These are phyloP conservation scores for Raffaelea albimanens DNA, from an alignment of 2,329 filamentous ascomycete species.

Conservation along the genomic window DNA sequence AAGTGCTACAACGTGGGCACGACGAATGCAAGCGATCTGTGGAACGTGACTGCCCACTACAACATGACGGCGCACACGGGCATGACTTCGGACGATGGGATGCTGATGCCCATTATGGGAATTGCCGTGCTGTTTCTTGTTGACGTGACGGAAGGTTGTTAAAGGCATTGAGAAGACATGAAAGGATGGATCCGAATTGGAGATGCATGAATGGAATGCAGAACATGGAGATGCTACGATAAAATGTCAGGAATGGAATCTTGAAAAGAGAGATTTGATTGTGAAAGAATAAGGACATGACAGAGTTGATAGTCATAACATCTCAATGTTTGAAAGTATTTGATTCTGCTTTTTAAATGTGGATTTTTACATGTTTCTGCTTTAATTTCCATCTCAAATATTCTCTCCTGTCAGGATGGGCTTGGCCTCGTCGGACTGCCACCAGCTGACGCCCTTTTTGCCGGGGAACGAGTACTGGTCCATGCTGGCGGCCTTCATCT, in stretches of 20 bases:
- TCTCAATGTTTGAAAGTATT: too few relatives aligned
- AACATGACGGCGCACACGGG: constrained; percentile 12
- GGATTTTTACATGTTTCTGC: too few relatives aligned
- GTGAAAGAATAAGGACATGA: too few relatives aligned
- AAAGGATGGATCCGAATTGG: too few relatives aligned
- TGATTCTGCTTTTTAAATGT: too few relatives aligned
- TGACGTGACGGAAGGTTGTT: background rate
- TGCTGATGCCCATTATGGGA: constrained; percentile 13
- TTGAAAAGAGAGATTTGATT: too few relatives aligned
- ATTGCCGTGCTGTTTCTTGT: constrained; percentile 12
- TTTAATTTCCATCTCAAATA: too few relatives aligned
- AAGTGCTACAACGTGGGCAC: constrained; percentile 1
- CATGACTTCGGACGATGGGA: constrained; percentile 6
- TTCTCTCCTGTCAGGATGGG: constrained; percentile 57
- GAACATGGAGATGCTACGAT: too few relatives aligned
- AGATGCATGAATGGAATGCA: too few relatives aligned
- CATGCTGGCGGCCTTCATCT: constrained; percentile 90
- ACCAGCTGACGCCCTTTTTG: constrained; percentile 72
- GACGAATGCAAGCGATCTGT: constrained; percentile 11
- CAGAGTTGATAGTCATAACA: too few relatives aligned
- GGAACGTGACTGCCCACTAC: constrained; percentile 14
- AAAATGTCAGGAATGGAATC: too few relatives aligned
- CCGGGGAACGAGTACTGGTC: constrained; percentile 69
- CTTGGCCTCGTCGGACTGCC: constrained; percentile 72
- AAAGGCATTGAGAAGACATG: too few relatives aligned